Evolutionary conservation across 257 asterid genomes (phyloP).

Genomic region (Cynanchum wilfordii): DNA sequence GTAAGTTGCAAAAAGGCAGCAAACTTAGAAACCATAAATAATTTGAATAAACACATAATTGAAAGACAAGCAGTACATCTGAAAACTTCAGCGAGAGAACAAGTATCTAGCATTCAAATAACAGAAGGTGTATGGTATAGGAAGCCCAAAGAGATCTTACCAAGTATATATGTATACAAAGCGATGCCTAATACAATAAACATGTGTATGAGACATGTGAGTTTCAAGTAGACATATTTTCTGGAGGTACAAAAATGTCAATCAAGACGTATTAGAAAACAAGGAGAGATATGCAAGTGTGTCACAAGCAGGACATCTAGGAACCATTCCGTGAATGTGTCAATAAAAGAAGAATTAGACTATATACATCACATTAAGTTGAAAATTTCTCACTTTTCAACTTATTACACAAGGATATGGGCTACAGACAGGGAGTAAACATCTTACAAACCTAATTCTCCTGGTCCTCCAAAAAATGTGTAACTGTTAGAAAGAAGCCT

Average conservation of each 20-base stretch:
- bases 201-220: background rate
- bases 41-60: background rate
- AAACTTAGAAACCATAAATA: background rate
- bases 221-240: background rate
- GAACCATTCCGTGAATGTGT: background rate
- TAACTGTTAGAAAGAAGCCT: background rate
- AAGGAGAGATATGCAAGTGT: background rate
- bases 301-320: background rate
- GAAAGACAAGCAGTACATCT: background rate
- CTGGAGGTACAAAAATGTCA: background rate
- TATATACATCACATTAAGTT: no score
- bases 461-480: no score
- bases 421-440: background rate
- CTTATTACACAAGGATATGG: background rate
- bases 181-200: background rate
- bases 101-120: background rate
- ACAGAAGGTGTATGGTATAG: background rate
- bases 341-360: background rate
- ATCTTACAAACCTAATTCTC: background rate
- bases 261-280: background rate
- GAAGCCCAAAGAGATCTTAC: background rate
- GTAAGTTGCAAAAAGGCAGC: background rate
- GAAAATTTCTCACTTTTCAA: background rate
- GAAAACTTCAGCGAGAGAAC: background rate
- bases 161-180: no score